Conservation (phyloP, 257 asterid species). For the Solanum etuberosum region DNA sequence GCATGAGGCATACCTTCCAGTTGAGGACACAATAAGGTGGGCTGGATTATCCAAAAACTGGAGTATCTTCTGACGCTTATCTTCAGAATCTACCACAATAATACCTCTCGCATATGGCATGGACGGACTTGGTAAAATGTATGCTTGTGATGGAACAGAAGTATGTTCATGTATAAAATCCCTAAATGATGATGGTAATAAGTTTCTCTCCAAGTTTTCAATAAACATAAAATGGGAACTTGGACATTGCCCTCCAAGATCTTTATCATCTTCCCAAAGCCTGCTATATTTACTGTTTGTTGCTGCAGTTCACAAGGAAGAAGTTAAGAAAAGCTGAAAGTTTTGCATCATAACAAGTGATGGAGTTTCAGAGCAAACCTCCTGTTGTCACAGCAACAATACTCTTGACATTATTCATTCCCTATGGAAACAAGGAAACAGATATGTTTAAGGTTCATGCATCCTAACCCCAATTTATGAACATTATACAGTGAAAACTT, state of each 20-base stretch:
- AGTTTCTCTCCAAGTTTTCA: slow-evolving; percentile 36
- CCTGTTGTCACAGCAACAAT: background rate
- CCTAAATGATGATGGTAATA: slow-evolving; percentile 23
- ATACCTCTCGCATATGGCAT: slow-evolving; percentile 37
- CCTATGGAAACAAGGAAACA: background rate
- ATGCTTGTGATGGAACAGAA: slow-evolving; percentile 25
- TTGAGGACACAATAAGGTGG: slow-evolving; percentile 39
- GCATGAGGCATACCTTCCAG: slow-evolving; percentile 37
- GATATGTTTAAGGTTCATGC: background rate
- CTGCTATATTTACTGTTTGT: background rate
- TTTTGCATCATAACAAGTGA: background rate
- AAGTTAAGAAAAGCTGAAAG: background rate
- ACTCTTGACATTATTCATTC: background rate
- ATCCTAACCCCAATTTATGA: background rate
- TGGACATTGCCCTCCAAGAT: slow-evolving; percentile 25
- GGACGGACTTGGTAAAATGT: slow-evolving; percentile 29
- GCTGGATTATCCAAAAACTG: slow-evolving; percentile 33
- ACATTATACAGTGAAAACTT: background rate
- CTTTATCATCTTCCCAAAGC: slow-evolving; percentile 24
- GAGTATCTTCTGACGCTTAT: slow-evolving; percentile 19
- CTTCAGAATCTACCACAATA: slow-evolving; percentile 26
- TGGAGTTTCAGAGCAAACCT: background rate
- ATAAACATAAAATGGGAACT: slow-evolving; percentile 18
- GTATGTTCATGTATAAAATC: slow-evolving; percentile 28
- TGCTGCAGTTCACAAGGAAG: slow-evolving; percentile 3